Conservation (phyloP, 176 grass and related monocot genomes). For the Pontederia paniculata region DNA sequence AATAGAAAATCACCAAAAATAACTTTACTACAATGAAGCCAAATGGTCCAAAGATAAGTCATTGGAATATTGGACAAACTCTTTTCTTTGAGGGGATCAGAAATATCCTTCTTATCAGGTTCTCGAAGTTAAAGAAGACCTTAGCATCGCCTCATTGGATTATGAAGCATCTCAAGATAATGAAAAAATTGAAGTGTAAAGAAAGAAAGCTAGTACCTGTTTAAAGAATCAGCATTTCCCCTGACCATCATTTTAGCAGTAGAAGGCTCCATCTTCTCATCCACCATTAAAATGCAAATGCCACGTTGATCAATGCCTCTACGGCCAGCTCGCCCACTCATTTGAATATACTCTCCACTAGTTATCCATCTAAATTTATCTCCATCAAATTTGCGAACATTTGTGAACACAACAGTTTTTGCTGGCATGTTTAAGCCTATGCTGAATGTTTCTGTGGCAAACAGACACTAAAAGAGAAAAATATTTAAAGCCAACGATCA, state of each 20-base stretch:
- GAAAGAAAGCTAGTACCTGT: constrained; percentile 35
- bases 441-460: constrained; percentile 98
- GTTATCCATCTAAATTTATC: constrained; percentile 92
- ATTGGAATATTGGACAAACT: no score
- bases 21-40: no score
- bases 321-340: constrained; percentile 93
- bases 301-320: constrained; percentile 88
- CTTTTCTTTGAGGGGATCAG: no score
- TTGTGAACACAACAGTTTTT: constrained; percentile 96
- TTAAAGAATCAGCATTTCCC: constrained; percentile 96
- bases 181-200: constrained; percentile 3
- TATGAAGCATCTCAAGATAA: not conserved
- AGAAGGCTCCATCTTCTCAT: constrained; percentile 92
- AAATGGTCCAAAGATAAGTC: no score
- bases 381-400: constrained; percentile 87
- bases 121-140: no score
- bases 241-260: constrained; percentile 94
- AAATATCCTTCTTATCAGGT: no score
- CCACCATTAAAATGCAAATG: constrained; percentile 94
- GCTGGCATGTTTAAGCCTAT: constrained; percentile 99
- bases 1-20: no score
- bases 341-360: constrained; percentile 95
- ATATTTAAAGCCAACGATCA: no score
- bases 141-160: no score
- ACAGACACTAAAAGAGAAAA: constrained; percentile 63